Evolutionary conservation across 2,329 filamentous ascomycete species (phyloP).

Genomic region (Chrysosphaeria jannelii): DNA sequence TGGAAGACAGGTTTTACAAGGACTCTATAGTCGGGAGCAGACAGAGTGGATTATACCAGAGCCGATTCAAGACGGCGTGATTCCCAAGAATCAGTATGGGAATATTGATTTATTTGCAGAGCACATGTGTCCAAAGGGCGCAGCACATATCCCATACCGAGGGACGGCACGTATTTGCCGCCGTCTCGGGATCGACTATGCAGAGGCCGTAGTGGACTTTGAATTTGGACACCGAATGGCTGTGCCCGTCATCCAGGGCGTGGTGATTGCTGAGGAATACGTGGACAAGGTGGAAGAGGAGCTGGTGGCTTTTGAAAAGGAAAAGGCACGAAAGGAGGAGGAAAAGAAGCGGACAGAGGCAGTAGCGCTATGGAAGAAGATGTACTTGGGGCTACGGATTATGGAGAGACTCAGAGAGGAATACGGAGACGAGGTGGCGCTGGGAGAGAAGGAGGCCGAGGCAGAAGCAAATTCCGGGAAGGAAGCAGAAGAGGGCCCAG

Average conservation of each 20-base stretch:
- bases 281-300: slow-evolving; percentile 45
- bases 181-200: slow-evolving; percentile 59
- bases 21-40: slow-evolving; percentile 55
- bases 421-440: slow-evolving; percentile 31
- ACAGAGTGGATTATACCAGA: slow-evolving; percentile 91
- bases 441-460: slow-evolving; percentile 11
- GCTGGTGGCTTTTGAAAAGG: slow-evolving; percentile 47
- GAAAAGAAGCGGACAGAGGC: slow-evolving; percentile 51
- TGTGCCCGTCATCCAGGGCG: slow-evolving; percentile 69
- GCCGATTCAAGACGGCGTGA: slow-evolving; percentile 47
- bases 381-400: slow-evolving; percentile 62
- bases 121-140: slow-evolving; percentile 63
- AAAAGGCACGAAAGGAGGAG: slow-evolving; percentile 49
- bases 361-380: slow-evolving; percentile 56
- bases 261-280: slow-evolving; percentile 64
- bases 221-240: slow-evolving; percentile 90
- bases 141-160: slow-evolving; percentile 53
- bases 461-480: slow-evolving; percentile 14
- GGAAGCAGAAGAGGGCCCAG: background rate
- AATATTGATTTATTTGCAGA: slow-evolving; percentile 92
- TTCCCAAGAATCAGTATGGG: slow-evolving; percentile 81
- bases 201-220: slow-evolving; percentile 85
- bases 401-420: slow-evolving; percentile 46
- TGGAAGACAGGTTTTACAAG: slow-evolving; percentile 63
- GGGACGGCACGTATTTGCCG: slow-evolving; percentile 58